These are phyloP conservation scores for Ulota crispa DNA, from an alignment of 225 moss, liverwort and hornwort species.

Conservation along the genomic window DNA sequence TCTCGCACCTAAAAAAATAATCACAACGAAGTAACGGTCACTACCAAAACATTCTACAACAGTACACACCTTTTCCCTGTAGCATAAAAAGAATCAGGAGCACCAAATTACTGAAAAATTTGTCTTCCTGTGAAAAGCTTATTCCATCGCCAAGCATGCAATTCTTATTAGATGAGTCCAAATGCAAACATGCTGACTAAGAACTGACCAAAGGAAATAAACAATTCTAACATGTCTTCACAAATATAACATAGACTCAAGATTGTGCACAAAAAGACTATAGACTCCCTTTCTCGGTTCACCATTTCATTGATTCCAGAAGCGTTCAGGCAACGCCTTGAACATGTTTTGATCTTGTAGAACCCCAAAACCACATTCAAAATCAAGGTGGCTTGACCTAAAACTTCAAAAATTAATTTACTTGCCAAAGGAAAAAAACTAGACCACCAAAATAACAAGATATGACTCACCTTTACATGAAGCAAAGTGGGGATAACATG, in stretches of 20 bases:
- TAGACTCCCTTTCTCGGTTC: not conserved
- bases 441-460: not conserved
- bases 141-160: not conserved
- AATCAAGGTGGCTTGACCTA: not conserved
- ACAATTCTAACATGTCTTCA: not conserved
- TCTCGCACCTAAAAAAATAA: slow-evolving; percentile 63
- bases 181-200: not conserved
- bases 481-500: slow-evolving; percentile 86
- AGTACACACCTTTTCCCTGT: not conserved
- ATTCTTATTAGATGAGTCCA: not conserved
- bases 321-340: not conserved
- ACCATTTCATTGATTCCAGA: not conserved
- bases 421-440: not conserved
- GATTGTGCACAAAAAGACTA: not conserved
- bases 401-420: not conserved
- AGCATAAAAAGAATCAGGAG: not conserved
- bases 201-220: not conserved
- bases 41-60: not conserved
- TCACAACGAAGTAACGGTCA: not conserved
- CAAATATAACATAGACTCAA: not conserved
- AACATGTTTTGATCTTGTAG: not conserved
- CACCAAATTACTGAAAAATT: too few species aligned
- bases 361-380: not conserved
- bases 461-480: slow-evolving; percentile 70
- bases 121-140: not conserved